These are phyloP conservation scores for Malassezia obtusa DNA, from an alignment of 1,284 basidiomycete species.

Conservation along the genomic window DNA sequence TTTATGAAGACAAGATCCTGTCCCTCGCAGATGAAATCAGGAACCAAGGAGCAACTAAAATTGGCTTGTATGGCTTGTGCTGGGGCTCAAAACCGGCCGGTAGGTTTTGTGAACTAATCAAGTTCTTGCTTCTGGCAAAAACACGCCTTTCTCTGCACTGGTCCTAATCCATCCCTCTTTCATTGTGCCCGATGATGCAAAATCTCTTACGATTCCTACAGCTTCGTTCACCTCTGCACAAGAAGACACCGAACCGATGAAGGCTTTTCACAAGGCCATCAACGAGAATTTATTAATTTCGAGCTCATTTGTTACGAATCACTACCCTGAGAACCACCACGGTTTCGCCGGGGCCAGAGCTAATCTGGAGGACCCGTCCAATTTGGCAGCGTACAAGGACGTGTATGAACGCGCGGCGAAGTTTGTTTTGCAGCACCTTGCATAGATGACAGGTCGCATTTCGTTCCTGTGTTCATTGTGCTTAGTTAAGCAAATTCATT, in stretches of 20 bases:
- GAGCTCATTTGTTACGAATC: conserved; percentile 55
- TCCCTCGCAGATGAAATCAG: conserved; percentile 53
- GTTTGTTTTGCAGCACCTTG: conserved; percentile 17
- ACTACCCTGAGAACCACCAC: conserved; percentile 53
- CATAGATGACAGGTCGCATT: neutral
- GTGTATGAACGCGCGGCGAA: conserved; percentile 52
- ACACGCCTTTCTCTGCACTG: conserved; percentile 24
- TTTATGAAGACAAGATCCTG: conserved; percentile 52
- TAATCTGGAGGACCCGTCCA: conserved; percentile 57
- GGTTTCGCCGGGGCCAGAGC: conserved; percentile 65
- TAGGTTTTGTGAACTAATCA: neutral
- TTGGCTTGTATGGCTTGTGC: conserved; percentile 53
- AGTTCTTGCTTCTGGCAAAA: conserved; percentile 22
- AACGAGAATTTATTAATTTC: conserved; percentile 50
- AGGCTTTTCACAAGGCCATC: conserved; percentile 53
- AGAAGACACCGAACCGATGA: conserved; percentile 52
- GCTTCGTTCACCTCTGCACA: conserved; percentile 58
- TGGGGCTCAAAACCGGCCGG: conserved; percentile 29
- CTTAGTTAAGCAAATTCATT: neutral
- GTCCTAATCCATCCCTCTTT: conserved; percentile 48
- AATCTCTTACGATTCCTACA: conserved; percentile 55
- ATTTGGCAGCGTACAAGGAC: conserved; percentile 60
- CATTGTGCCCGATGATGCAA: conserved; percentile 55
- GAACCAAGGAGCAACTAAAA: conserved; percentile 52
- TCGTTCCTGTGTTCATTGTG: neutral